A percentile compares a stretch with the other conserved stretches of the same genome.
These are phyloP conservation scores for Trebouxia sp. DNA, from an alignment of 139 green algal species.

Conservation along the genomic window DNA sequence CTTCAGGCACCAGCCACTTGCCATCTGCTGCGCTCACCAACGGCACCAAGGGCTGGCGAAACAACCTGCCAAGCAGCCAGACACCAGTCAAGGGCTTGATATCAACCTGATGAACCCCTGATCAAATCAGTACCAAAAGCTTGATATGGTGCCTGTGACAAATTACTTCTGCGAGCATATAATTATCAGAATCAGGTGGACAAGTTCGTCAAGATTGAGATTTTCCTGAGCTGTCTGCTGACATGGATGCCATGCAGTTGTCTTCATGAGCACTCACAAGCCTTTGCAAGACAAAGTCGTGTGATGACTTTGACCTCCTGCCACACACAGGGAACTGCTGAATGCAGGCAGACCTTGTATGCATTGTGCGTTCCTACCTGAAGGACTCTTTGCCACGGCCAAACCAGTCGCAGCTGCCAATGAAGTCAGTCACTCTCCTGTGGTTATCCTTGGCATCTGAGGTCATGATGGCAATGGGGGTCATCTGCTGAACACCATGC, in stretches of 20 bases:
- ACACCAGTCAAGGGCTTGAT: too few species aligned
- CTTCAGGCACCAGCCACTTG: conserved; percentile 74
- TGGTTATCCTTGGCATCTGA: conserved; percentile 96
- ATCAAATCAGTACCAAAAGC: too few species aligned
- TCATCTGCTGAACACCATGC: conserved; percentile 76
- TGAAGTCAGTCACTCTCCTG: conserved; percentile 67
- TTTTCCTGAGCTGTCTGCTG: not conserved
- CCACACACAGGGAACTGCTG: not conserved
- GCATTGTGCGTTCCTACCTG: conserved; percentile 14
- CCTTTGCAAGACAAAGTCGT: too few species aligned
- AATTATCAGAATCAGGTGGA: too few species aligned
- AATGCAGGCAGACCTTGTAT: not conserved
- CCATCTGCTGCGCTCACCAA: conserved; percentile 78
- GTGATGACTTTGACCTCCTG: not conserved
- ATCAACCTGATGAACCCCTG: too few species aligned
- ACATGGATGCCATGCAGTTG: not conserved
- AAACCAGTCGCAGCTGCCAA: conserved; percentile 77
- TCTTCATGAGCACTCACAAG: not conserved
- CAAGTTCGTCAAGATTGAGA: too few species aligned
- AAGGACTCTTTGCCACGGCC: conserved; percentile 78
- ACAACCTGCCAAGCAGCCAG: conserved; percentile 38
- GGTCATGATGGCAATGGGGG: conserved; percentile 97
- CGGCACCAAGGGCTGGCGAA: conserved; percentile 93
- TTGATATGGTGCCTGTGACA: too few species aligned
- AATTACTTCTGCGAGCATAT: too few species aligned